phyloP scores from a whole-genome alignment of 202 grass and related monocot species.

The Digitaria exilis region DNA sequence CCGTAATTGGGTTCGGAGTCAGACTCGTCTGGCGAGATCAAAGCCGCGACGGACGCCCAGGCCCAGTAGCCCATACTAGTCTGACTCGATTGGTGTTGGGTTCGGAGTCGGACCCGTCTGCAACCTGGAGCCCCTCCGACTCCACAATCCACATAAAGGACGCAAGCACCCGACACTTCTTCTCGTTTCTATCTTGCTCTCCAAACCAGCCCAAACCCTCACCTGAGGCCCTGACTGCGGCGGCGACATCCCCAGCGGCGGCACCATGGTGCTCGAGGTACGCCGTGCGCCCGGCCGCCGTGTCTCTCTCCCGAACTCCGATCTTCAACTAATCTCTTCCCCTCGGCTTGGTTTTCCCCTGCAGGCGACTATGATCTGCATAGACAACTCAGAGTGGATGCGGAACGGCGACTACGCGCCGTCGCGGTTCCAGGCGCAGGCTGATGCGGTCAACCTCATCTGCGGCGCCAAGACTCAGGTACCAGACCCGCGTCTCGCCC shows the following conservation, averaged over 20 bases:
- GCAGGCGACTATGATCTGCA: constrained; percentile 99
- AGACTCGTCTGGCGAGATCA: too few species aligned
- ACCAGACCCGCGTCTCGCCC: neutral
- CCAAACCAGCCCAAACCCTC: constrained; percentile 38
- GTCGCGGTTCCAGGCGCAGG: constrained; percentile 86
- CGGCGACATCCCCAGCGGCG: constrained; percentile 27
- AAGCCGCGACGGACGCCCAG: neutral
- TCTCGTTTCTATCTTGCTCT: constrained; percentile 33
- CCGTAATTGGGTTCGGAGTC: too few species aligned
- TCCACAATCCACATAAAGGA: neutral
- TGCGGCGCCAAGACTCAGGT: constrained; percentile 99
- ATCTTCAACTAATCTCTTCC: neutral
- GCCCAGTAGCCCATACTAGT: neutral
- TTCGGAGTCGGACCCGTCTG: neutral
- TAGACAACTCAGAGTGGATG: constrained; percentile 99
- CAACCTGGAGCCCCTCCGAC: neutral
- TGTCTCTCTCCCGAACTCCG: neutral
- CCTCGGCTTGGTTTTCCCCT: neutral
- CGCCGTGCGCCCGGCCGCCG: neutral
- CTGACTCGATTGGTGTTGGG: neutral
- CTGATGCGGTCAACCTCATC: constrained; percentile 93
- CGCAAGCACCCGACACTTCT: neutral
- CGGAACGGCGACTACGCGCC: constrained; percentile 94
- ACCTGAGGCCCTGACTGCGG: constrained; percentile 1
- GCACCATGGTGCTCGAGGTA: constrained; percentile 84